Conservation (phyloP, 2,329 filamentous ascomycete genomes). For the Monosporascus sp. region DNA sequence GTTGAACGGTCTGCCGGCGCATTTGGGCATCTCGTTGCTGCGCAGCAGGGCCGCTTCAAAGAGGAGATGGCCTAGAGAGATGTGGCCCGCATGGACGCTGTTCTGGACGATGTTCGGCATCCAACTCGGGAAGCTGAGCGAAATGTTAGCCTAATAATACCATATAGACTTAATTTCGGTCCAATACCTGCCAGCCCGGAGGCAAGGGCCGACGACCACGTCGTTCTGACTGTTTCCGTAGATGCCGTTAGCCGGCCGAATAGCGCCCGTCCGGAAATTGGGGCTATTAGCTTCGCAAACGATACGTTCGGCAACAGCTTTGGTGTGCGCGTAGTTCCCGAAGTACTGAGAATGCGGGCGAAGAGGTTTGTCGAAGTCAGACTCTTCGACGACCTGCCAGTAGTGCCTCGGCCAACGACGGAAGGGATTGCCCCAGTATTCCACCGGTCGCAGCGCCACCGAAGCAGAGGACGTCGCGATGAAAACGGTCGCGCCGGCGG, state of each 20-base stretch:
- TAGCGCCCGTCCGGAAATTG: slow-evolving; percentile 46
- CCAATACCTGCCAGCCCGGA: slow-evolving; percentile 7
- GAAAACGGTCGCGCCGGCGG: slow-evolving; percentile 37
- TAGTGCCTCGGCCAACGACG: slow-evolving; percentile 31
- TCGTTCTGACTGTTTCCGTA: slow-evolving; percentile 44
- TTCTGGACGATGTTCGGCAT: slow-evolving; percentile 40
- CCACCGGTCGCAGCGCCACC: slow-evolving; percentile 32
- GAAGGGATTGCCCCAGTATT: slow-evolving; percentile 33
- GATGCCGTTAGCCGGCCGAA: slow-evolving; percentile 49
- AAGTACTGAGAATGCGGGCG: slow-evolving; percentile 36
- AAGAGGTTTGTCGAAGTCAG: slow-evolving; percentile 32
- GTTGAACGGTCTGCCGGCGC: slow-evolving; percentile 42
- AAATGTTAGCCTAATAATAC: slow-evolving; percentile 25
- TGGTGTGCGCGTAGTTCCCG: slow-evolving; percentile 41
- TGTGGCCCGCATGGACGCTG: slow-evolving; percentile 46
- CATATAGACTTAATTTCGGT: background rate
- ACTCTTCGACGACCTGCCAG: slow-evolving; percentile 38
- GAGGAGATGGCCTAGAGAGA: slow-evolving; percentile 47
- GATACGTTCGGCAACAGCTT: slow-evolving; percentile 39
- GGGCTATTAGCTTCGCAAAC: slow-evolving; percentile 28
- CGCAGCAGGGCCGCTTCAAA: slow-evolving; percentile 46
- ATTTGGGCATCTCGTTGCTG: slow-evolving; percentile 24
- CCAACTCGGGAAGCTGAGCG: slow-evolving; percentile 34
- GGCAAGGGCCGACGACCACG: slow-evolving; percentile 30
- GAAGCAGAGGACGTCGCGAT: slow-evolving; percentile 44